Evolutionary conservation across 2,329 filamentous ascomycete species (phyloP), one percentile per base, ranked within the genome.

Genomic region (Sclerotinia nivalis): DNA sequence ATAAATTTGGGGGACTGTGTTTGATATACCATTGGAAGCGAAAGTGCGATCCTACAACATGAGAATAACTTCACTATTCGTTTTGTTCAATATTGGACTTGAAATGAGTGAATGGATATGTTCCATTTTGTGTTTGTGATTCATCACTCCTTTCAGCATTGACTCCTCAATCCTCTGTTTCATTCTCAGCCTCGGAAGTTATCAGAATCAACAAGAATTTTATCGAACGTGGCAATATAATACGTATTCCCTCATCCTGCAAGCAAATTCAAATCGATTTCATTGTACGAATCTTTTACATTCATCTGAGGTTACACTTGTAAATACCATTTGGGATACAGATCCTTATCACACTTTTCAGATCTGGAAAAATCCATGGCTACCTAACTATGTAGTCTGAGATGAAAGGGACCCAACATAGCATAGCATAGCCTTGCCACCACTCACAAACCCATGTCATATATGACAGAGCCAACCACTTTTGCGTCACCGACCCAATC

Each of bases 21-120:
- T 70, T 68, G 69, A 74, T 73, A 76, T 76, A 76, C 74, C 74
- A 75, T 66, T 69, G 70, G 56, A 50, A 69, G 61, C 61, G 15
- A 25, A 69, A 66, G 70, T 64, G 59, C 65, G 62, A 61, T 69
- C 59, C 31, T 43, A 37, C 45, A 54, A 45, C 4, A 49, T 43
- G 31, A 43, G 34, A 43, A 40, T n/a, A 43, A 62, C 47, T 52
- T 68, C 56, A 52, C 25, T 62, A 50, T 31, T 49, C 22, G 43
- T 22, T 6, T 4, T 66, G 6, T 28, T 28, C 31, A 2, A 52
- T 40, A 31, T 20, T 18, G 37, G 65, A 31, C 10, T 28, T 66
- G 45, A 68, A 49, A 25, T 7, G 25, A 34, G 18, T 43, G 34
- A 13, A 66, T 31, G 18, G 25, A 40, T 31, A 43, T 7, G 61